Percentiles rank a stretch among this genome's conserved stretches.
These are phyloP conservation scores for Neurospora sublineolata DNA, from an alignment of 495 filamentous ascomycete species.

Conservation along the genomic window DNA sequence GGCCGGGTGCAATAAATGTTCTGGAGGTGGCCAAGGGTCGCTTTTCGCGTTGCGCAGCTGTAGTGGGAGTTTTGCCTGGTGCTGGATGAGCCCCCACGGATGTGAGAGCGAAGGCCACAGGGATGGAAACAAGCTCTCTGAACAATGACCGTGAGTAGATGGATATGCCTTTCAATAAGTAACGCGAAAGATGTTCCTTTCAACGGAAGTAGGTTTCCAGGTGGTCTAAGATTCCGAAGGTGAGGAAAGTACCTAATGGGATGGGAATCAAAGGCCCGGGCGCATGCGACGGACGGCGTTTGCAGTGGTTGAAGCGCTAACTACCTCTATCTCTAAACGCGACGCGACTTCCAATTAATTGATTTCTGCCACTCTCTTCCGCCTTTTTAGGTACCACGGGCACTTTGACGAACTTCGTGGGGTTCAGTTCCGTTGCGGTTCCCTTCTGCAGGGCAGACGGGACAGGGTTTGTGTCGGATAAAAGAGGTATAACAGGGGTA, in stretches of 20 bases:
- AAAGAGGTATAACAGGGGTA: too few relatives aligned
- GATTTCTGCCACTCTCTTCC: neutral
- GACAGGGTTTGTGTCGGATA: neutral
- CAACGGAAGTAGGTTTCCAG: neutral
- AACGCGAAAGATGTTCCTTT: neutral
- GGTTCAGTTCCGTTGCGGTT: neutral
- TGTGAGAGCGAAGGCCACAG: neutral
- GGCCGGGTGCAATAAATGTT: neutral
- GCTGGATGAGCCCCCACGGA: neutral
- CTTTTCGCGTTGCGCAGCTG: neutral
- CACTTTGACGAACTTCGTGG: neutral
- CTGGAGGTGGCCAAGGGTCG: neutral
- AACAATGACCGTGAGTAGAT: neutral
- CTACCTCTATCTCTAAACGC: conserved; percentile 1
- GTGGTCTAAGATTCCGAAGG: neutral
- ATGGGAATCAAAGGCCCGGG: neutral
- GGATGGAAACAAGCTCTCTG: neutral
- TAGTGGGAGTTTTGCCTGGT: neutral
- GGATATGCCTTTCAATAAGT: neutral
- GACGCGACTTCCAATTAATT: conserved; percentile 18
- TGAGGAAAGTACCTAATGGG: neutral
- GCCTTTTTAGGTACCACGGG: neutral
- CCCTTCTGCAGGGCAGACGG: neutral
- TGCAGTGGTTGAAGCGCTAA: neutral
- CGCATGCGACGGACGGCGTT: neutral